Percentiles rank a stretch among this genome's conserved stretches.
phyloP scores from a whole-genome alignment of 2,329 filamentous ascomycete species.

The Botrytis tulipae region DNA sequence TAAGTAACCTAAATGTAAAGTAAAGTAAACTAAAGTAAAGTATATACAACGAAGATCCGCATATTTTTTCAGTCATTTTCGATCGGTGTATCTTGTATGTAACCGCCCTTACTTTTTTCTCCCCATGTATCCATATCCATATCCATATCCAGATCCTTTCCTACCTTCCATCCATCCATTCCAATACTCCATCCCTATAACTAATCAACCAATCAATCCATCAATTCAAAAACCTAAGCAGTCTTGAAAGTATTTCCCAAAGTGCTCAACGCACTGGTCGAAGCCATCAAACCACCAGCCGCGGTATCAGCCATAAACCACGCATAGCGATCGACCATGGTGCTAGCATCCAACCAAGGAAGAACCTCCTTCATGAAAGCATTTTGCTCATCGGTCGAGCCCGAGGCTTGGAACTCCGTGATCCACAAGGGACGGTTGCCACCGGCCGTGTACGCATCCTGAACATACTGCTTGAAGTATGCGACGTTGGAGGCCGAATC shows the following conservation, averaged over 20 bases:
- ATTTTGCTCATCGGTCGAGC: slow-evolving; percentile 36
- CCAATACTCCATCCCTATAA: not conserved
- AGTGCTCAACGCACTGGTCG: not conserved
- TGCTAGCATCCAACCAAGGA: slow-evolving; percentile 43
- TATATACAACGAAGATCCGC: slow-evolving; percentile 3
- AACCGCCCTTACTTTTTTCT: not conserved
- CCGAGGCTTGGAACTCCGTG: slow-evolving; percentile 44
- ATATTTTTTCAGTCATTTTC: not conserved
- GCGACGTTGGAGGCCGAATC: slow-evolving; percentile 38
- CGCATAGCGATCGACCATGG: not conserved
- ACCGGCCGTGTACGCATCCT: slow-evolving; percentile 39
- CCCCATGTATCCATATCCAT: not conserved
- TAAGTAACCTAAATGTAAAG: not conserved
- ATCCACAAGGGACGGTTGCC: slow-evolving; percentile 42
- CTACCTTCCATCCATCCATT: too few relatives aligned
- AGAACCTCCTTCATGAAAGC: slow-evolving; percentile 44
- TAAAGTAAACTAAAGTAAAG: not conserved
- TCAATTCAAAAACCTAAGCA: not conserved
- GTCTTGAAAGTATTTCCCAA: slow-evolving; percentile 20
- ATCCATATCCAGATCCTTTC: not conserved
- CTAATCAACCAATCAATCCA: not conserved
- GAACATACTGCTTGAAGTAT: slow-evolving; percentile 46
- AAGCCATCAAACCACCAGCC: slow-evolving; percentile 1
- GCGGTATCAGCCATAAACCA: slow-evolving; percentile 14
- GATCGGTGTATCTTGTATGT: not conserved